Percentiles rank a stretch among this genome's conserved stretches.
Conservation (phyloP, 2,329 filamentous ascomycete species). For the Acrodontium crateriforme region DNA sequence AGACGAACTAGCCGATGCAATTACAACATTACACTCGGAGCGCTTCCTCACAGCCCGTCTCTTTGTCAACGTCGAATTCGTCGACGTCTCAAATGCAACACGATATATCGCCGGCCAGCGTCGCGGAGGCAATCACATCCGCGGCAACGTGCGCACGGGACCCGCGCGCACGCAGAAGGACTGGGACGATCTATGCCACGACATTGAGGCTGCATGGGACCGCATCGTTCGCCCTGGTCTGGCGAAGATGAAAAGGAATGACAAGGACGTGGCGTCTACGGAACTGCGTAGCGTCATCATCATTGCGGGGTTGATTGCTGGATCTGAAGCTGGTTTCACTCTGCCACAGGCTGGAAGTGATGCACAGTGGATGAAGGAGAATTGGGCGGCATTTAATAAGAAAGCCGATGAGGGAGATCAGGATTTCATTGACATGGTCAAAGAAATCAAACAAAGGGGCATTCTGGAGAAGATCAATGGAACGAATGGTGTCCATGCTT, state of each 20-base stretch:
- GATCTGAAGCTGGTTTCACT: conserved; percentile 20
- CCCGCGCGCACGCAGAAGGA: conserved; percentile 19
- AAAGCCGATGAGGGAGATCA: conserved; percentile 22
- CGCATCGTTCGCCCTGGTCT: conserved; percentile 11
- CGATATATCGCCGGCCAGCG: conserved; percentile 26
- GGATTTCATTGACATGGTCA: conserved; percentile 20
- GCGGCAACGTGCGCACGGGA: conserved; percentile 23
- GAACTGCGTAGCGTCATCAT: conserved; percentile 13
- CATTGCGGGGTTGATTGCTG: conserved; percentile 18
- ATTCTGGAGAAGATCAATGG: conserved; percentile 12
- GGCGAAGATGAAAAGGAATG: conserved; percentile 8
- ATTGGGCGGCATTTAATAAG: conserved; percentile 20
- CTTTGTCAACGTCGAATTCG: conserved; percentile 33
- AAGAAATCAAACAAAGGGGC: conserved; percentile 19
- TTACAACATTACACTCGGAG: conserved; percentile 29
- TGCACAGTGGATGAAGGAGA: conserved; percentile 20
- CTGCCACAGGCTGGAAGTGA: conserved; percentile 19
- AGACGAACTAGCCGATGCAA: conserved; percentile 24
- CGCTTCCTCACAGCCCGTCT: conserved; percentile 29
- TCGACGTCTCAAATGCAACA: conserved; percentile 12
- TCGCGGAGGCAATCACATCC: conserved; percentile 19
- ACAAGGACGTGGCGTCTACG: conserved; percentile 5
- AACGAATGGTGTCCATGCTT: too few relatives aligned
- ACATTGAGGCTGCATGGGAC: conserved; percentile 18
- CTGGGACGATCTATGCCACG: conserved; percentile 16